Evolutionary conservation across 306 rosid genomes (phyloP).

Genomic region (Prunus mume): DNA sequence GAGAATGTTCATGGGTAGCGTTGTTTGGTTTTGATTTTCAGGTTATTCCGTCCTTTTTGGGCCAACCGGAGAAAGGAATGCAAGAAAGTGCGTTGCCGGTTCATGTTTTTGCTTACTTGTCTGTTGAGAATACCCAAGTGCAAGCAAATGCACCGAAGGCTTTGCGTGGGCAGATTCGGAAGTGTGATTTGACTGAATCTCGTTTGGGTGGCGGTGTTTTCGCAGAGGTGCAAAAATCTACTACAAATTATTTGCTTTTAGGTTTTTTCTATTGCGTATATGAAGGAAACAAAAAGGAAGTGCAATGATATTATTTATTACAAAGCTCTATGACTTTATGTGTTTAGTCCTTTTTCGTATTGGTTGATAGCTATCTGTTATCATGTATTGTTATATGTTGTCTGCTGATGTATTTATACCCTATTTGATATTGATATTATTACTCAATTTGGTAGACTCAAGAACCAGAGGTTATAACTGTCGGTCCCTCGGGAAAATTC

Average conservation of each 20-base stretch:
- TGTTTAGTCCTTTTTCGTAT: background rate
- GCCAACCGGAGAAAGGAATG: constrained; percentile 22
- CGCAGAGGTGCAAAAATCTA: constrained; percentile 50
- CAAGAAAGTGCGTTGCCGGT: constrained; percentile 1
- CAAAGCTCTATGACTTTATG: background rate
- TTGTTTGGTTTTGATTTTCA: constrained; percentile 20
- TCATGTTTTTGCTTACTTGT: constrained; percentile 56
- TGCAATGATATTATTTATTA: background rate
- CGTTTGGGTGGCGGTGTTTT: constrained; percentile 38
- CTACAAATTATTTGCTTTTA: background rate
- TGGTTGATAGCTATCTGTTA: background rate
- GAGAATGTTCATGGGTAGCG: background rate
- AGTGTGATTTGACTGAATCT: constrained; percentile 71
- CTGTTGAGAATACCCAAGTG: constrained; percentile 38
- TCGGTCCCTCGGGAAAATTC: constrained; percentile 67
- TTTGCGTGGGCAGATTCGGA: constrained; percentile 58
- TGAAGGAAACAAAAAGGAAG: background rate
- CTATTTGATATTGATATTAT: background rate
- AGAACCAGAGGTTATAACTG: constrained; percentile 50
- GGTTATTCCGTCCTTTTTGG: constrained; percentile 71
- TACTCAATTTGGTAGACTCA: constrained; percentile 53
- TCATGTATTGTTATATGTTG: background rate
- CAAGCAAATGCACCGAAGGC: constrained; percentile 25
- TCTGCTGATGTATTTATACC: background rate
- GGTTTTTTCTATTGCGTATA: background rate